Base-by-base conservation (phyloP, 371 early-diverging fungal species). In the Mucor lusitanicus region DNA sequence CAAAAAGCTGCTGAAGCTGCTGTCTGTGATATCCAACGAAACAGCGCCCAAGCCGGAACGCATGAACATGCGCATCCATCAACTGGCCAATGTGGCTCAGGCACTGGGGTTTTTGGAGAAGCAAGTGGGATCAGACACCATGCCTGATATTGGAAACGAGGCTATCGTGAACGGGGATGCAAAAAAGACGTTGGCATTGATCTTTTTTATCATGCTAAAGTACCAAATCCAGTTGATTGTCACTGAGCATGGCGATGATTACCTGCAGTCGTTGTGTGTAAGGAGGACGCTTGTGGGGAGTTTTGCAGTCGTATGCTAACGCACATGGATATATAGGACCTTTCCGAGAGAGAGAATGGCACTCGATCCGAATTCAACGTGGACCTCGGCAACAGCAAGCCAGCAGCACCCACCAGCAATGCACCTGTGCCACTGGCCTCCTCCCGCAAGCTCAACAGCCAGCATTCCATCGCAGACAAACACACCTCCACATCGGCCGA, bases 161-260 rank as follows among this genome's bases (percentile, higher is more conserved):
- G 94, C 93, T 69, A 92, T 96, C 68, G 91, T 92, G 25, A 92
- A 94, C 71, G 94, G 94, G 30, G 93, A 95, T 72, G 65, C 87
- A 33, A 96, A 95, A 76, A 85, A 94, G 65, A 94, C 94, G 6
- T 72, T 96, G 15, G 96, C 94, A n/a, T 81, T 94, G 21, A 79
- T 94, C 17, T 95, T 93, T 84, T 83, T 90, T 33, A 82, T 96
- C 65, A 94, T 94, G 79, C 80, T 91, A 54, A 82, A 86, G 55
- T 91, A 91, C 68, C 86, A 89, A 56, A 79, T 90, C 46, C 87
- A 87, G 56, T 77, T 80, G n/a, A 79, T 85, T 44, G 67, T 83
- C 35, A 77, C 76, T 25, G 80, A 80, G 23, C 77, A 83, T 61
- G 80, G 77, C 23, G 80, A 83, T 15, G 77, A 83, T 56, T 80